A percentile compares a stretch with the other conserved stretches of the same genome.
These are phyloP conservation scores for Ophiostoma tasmaniense DNA, from an alignment of 2,329 filamentous ascomycete species.

Conservation along the genomic window DNA sequence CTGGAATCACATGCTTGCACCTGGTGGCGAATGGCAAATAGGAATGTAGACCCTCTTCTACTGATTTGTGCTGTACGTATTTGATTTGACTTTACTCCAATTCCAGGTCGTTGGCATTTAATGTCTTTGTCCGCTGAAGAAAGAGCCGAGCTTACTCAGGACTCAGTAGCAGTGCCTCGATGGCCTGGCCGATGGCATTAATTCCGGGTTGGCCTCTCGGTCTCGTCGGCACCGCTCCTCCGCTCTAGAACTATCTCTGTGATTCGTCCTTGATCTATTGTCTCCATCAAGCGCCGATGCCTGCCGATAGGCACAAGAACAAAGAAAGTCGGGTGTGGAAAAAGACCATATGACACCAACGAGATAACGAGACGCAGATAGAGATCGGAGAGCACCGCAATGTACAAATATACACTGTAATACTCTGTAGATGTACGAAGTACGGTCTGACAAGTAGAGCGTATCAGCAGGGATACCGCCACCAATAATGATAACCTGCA, in stretches of 20 bases:
- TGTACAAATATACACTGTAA: not conserved
- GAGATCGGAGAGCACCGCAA: not conserved
- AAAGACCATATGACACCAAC: not conserved
- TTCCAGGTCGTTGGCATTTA: not conserved
- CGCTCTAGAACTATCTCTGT: not conserved
- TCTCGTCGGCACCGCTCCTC: not conserved
- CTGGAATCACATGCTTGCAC: not conserved
- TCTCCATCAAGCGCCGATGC: not conserved
- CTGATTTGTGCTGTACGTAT: not conserved
- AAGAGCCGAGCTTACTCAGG: not conserved
- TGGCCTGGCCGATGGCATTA: not conserved
- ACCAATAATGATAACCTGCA: not conserved
- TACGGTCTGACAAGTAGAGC: not conserved
- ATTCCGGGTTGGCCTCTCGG: not conserved
- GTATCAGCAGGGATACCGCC: not conserved
- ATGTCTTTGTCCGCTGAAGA: not conserved
- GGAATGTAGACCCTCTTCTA: not conserved
- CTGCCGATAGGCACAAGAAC: not conserved
- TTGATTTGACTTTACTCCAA: not conserved
- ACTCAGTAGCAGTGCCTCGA: not conserved
- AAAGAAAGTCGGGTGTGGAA: constrained; percentile 1
- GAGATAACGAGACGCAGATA: not conserved
- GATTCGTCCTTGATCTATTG: not conserved
- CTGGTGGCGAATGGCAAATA: not conserved
- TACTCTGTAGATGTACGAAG: too few species aligned